Evolutionary conservation across 352 stramenopile genomes (phyloP).

Genomic region (Globisporangium recalcitrans): DNA sequence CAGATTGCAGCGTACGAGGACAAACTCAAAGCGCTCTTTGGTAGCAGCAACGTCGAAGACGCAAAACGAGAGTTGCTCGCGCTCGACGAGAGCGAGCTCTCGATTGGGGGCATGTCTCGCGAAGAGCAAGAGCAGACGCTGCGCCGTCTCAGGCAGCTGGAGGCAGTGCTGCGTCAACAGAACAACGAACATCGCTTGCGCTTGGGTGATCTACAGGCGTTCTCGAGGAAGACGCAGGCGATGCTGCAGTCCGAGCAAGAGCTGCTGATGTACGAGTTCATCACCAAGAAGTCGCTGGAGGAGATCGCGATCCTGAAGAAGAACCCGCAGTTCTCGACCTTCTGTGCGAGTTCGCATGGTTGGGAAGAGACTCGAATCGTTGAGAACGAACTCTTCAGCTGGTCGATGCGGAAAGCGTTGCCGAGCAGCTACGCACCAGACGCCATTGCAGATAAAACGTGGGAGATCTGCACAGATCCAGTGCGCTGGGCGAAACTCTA

Average conservation of each 20-base stretch:
- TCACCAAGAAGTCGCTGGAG: neutral
- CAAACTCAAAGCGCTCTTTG: neutral
- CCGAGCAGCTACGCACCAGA: neutral
- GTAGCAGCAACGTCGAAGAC: neutral
- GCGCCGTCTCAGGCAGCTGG: neutral
- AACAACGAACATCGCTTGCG: neutral
- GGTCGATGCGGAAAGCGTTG: conserved; percentile 9
- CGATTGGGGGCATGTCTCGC: neutral
- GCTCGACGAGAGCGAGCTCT: neutral
- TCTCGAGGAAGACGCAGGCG: neutral
- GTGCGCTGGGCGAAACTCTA: neutral
- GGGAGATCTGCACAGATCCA: conserved; percentile 9
- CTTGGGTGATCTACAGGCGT: neutral
- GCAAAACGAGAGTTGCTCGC: neutral
- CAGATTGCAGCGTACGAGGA: neutral
- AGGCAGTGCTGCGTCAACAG: neutral
- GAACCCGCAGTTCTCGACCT: neutral
- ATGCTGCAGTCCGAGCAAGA: neutral
- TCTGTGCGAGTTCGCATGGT: neutral
- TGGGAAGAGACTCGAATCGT: neutral
- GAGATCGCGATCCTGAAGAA: neutral
- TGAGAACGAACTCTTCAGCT: conserved; percentile 1
- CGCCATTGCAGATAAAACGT: neutral
- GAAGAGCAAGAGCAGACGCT: neutral
- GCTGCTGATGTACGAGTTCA: neutral